Base-by-base conservation (phyloP, 495 filamentous ascomycete genomes). In the Halenospora varia region DNA sequence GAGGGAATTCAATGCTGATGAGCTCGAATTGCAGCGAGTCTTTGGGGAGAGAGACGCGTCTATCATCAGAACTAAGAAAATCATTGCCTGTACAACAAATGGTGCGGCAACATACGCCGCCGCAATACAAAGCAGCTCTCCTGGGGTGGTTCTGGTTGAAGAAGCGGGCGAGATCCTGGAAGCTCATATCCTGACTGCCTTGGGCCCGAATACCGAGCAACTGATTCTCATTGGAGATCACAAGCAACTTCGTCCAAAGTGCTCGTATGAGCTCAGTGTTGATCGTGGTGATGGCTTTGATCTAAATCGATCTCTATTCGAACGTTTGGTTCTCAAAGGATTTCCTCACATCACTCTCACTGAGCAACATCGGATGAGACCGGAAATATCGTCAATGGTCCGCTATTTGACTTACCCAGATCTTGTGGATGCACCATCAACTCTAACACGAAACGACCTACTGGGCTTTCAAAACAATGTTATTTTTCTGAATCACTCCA, bases 101-200 rank as follows among this genome's bases (percentile, higher is more conserved):
- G 87, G 71, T 2, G 87, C 88, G 0, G 88, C 89, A 2, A 89
- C 78, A 64, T 80, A 86, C 56, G 61, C 71, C 2, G 60, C 75
- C 9, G 72, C 81, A 25, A 68, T 92, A 4, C 73, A 74, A 46
- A 68, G 69, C 2, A 77, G 79, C 3, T 56, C 54, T 0, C 81
- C 82, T 0, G 79, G 80, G n/a, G 73, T 87, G 3, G 63, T 89
- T 22, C 63, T 93, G 0, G 79, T 90, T 0, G 89, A 94, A 64
- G 89, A 94, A 62, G 88, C 88, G 2, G 89, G 89, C 8, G 89
- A 94, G 61, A 88, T 92, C 20, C 68, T 92, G 1, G 89, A 94
- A 64, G 79, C 75, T 22, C 86, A 92, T 62, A 74, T 91, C 29
- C 65, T 92, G 0, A 85, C 87, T 0, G 81, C 87, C 0, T 62